Evolutionary conservation across 2,329 filamentous ascomycete genomes (phyloP).

Genomic region (Penicillium digitatum): DNA sequence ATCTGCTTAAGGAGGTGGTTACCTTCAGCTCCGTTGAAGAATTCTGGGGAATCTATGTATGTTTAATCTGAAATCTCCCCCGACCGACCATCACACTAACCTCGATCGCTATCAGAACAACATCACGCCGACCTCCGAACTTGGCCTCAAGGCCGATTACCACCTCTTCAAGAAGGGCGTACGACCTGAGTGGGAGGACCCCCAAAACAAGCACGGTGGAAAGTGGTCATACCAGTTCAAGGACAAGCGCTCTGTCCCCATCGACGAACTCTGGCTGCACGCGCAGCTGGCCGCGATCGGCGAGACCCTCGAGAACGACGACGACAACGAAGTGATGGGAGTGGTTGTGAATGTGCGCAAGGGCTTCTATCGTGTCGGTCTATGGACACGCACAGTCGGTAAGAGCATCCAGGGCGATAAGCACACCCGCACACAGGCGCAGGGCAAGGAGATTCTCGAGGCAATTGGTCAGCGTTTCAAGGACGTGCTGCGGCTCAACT

Average conservation of each 20-base stretch:
- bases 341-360: conserved; percentile 99
- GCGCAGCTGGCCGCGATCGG: conserved; percentile 95
- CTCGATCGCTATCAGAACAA: conserved; percentile 71
- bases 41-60: conserved; percentile 98
- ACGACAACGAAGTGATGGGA: conserved; percentile 95
- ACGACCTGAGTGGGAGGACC: conserved; percentile 96
- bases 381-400: conserved; percentile 94
- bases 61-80: conserved; percentile 36
- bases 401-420: conserved; percentile 75
- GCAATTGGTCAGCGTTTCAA: conserved; percentile 89
- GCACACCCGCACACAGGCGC: conserved; percentile 69
- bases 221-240: conserved; percentile 99
- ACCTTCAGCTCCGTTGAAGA: conserved; percentile 98
- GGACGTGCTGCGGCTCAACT: conserved; percentile 75
- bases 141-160: conserved; percentile 97
- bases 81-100: conserved; percentile 10
- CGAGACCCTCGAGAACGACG: conserved; percentile 92
- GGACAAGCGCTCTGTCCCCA: conserved; percentile 85
- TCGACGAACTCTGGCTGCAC: conserved; percentile 94
- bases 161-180: conserved; percentile 98
- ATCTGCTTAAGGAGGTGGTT: conserved; percentile 96
- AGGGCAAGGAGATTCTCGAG: conserved; percentile 79
- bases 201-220: conserved; percentile 97
- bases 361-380: conserved; percentile 93
- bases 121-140: conserved; percentile 90